Percentiles rank a stretch among this genome's conserved stretches.
These are phyloP conservation scores for Ascomycota sp. DNA, from an alignment of 2,329 filamentous ascomycete species.

Conservation along the genomic window DNA sequence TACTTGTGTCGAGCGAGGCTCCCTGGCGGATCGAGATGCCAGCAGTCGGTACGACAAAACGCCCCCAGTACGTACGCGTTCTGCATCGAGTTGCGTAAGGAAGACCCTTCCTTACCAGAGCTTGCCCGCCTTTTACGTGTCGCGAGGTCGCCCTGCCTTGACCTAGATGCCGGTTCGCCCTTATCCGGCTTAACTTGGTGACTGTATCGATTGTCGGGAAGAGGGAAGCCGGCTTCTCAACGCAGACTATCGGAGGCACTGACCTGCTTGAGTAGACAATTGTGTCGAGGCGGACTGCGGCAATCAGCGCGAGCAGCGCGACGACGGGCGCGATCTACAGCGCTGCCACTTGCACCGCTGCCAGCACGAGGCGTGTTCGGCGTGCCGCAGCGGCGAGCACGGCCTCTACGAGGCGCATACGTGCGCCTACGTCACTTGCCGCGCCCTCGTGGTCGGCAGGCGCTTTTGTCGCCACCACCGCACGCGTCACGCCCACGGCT, in stretches of 20 bases:
- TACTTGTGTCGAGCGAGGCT: neutral
- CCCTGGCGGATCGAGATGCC: neutral
- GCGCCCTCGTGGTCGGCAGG: neutral
- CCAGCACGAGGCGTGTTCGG: neutral
- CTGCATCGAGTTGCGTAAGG: constrained; percentile 1
- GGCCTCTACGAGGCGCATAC: neutral
- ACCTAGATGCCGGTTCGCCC: no score
- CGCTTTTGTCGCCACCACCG: no score
- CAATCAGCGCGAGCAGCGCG: neutral
- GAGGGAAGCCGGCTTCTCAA: no score
- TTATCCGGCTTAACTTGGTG: no score
- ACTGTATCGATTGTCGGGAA: no score
- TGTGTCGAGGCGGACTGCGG: constrained; percentile 1
- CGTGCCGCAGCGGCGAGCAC: neutral
- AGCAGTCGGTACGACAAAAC: neutral
- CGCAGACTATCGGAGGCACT: neutral
- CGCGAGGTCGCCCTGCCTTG: no score
- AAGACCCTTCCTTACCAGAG: no score
- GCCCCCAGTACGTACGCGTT: neutral
- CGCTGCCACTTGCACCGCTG: constrained; percentile 1
- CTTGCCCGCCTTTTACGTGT: no score
- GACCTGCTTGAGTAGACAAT: neutral
- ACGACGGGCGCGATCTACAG: neutral
- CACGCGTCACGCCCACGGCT: no score
- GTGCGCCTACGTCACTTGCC: neutral